These are phyloP conservation scores for Nigrospora osmanthi DNA, from an alignment of 2,329 filamentous ascomycete species.

Conservation along the genomic window DNA sequence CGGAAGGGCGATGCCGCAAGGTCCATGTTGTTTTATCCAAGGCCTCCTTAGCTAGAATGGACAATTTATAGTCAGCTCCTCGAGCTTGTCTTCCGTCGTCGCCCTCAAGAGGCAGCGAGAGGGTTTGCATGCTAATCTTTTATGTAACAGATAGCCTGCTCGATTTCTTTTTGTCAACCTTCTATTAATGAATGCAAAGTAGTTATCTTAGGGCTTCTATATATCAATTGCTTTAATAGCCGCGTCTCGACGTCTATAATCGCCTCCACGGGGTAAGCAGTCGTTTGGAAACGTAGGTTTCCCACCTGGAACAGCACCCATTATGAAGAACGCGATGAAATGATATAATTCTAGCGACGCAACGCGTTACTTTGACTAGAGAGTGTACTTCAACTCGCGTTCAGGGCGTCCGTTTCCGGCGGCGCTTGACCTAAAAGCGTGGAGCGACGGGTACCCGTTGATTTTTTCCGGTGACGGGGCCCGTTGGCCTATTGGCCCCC, in stretches of 20 bases:
- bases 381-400: too few species aligned
- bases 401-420: too few species aligned
- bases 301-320: too few species aligned
- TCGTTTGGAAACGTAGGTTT: background rate
- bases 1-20: constrained; percentile 1
- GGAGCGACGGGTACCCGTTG: too few species aligned
- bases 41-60: constrained; percentile 6
- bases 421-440: too few species aligned
- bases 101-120: background rate
- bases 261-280: background rate
- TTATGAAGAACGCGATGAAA: too few species aligned
- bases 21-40: constrained; percentile 3
- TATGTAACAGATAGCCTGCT: background rate
- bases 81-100: constrained; percentile 5
- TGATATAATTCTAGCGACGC: too few species aligned
- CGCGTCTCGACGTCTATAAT: background rate
- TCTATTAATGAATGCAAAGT: constrained; percentile 5
- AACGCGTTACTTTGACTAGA: too few species aligned
- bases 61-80: constrained; percentile 7
- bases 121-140: background rate
- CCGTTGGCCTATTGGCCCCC: too few species aligned
- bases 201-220: background rate
- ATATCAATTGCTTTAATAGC: background rate
- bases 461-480: too few species aligned
- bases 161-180: constrained; percentile 3